These are phyloP conservation scores for Pyrenophora seminiperda DNA, from an alignment of 2,329 filamentous ascomycete genomes.

Conservation along the genomic window DNA sequence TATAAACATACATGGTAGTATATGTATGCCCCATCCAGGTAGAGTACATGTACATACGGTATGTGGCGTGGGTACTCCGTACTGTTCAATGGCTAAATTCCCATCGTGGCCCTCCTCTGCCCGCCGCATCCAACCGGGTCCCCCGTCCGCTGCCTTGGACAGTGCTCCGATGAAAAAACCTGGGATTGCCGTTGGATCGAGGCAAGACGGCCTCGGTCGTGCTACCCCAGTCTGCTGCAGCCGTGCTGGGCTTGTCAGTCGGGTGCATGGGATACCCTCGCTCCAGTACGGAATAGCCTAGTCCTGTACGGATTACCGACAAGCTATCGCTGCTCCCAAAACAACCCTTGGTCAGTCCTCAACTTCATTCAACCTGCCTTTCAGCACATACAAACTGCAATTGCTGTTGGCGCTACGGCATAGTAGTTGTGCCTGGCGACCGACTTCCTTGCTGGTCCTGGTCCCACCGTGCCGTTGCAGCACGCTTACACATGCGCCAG, in stretches of 20 bases:
- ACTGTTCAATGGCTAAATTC: conserved; percentile 46
- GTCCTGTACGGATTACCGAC: conserved; percentile 28
- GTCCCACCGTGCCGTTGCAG: conserved; percentile 15
- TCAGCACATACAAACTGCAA: conserved; percentile 34
- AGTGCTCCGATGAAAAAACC: conserved; percentile 36
- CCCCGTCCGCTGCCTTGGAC: conserved; percentile 31
- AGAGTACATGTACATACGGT: too few relatives aligned
- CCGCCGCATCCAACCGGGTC: conserved; percentile 35
- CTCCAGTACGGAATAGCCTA: conserved; percentile 31
- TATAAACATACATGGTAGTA: too few relatives aligned
- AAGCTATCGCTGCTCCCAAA: conserved; percentile 32
- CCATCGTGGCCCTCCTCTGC: too few relatives aligned
- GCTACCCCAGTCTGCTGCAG: conserved; percentile 35
- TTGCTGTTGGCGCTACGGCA: conserved; percentile 22
- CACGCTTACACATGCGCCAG: conserved; percentile 28
- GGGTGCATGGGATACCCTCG: conserved; percentile 39
- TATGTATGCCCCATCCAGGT: too few relatives aligned
- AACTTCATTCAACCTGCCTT: conserved; percentile 17
- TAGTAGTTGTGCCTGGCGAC: conserved; percentile 21
- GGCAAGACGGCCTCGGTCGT: conserved; percentile 32
- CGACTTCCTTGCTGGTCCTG: conserved; percentile 22
- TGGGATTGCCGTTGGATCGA: conserved; percentile 42
- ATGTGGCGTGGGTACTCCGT: too few relatives aligned
- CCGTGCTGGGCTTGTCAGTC: conserved; percentile 24
- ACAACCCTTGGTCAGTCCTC: conserved; percentile 27